Base-by-base conservation (phyloP, 2,329 filamentous ascomycete genomes). In the Colletotrichum eremochloae region DNA sequence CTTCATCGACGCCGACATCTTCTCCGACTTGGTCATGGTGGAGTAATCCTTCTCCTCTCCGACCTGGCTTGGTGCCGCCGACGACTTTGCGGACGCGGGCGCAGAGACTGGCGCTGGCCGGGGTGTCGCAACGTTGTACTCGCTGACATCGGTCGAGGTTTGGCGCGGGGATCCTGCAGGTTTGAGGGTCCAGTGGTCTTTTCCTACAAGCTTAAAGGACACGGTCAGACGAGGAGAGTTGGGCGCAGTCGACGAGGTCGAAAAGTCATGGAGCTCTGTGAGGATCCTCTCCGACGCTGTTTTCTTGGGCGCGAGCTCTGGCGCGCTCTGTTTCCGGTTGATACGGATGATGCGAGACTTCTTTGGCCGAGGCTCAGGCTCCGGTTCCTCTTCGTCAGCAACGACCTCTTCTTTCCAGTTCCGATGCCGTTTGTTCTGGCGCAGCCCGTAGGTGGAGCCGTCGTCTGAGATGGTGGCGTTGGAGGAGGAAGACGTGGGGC, bases 1-100 rank as follows among this genome's bases (percentile, higher is more conserved):
- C 82, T 89, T 89, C 89, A 91, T 91, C 3, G 88, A 90, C 24
- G 85, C 85, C n/a, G 87, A 89, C 88, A 91, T 90, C 83, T 91
- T 91, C 80, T 91, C 88, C 40, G 87, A 89, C 81, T 91, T 91
- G 60, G 87, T 90, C 88, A 90, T 90, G 55, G 86, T 84, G 46
- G 86, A 86, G 76, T 90, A 90, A 64, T 89, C 87, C 81, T 90
- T 90, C 70, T 86, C 83, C 36, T 85, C 84, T 18, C 65, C 72
- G 5, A 68, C 68, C 48, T 74, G 74, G 66, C 74, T 75, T 18
- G 74, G 68, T 18, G 74, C 64, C 1, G 74, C 72, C 0, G 72
- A 75, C 3, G 72, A 72, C 53, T 74, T 67, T 31, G 74, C 65
- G 8, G 74, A 74, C 12, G 68, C 52, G 1, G 72, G 74, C n/a